Conservation (phyloP, 2,329 filamentous ascomycete species). For the Diplocarpon mali region DNA sequence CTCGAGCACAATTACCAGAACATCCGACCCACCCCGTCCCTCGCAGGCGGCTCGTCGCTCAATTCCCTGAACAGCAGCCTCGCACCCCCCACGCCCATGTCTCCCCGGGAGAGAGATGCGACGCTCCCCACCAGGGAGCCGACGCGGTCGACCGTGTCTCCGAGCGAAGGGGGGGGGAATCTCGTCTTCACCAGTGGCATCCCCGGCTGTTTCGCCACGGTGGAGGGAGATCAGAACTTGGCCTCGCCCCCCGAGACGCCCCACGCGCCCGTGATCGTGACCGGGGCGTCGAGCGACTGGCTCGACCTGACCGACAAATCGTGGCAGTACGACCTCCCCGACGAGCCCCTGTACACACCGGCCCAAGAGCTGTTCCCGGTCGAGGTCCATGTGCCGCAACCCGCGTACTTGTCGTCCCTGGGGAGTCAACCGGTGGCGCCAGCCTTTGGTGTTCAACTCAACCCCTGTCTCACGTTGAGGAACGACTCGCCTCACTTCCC, state of each 20-base stretch:
- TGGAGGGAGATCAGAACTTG: conserved; percentile 19
- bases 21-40: conserved; percentile 16
- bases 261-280: conserved; percentile 15
- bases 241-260: conserved; percentile 25
- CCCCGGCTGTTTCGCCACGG: conserved; percentile 16
- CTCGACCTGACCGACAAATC: conserved; percentile 17
- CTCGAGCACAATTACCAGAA: conserved; percentile 23
- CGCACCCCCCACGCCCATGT: conserved; percentile 27
- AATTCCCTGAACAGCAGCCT: conserved; percentile 25
- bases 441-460: conserved; percentile 23
- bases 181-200: conserved; percentile 19
- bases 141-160: conserved; percentile 19
- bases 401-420: conserved; percentile 17
- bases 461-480: conserved; percentile 16
- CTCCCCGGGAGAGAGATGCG: conserved; percentile 23
- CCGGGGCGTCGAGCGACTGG: conserved; percentile 11
- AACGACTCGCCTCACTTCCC: conserved; percentile 20
- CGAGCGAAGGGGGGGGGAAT: conserved; percentile 14
- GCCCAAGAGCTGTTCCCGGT: conserved; percentile 19
- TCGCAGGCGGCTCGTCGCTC: conserved; percentile 19
- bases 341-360: conserved; percentile 24
- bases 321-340: conserved; percentile 20
- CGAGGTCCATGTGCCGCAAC: conserved; percentile 23
- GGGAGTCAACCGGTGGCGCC: conserved; percentile 27
- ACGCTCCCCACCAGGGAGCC: conserved; percentile 17